Percentiles rank a stretch among this genome's conserved stretches.
phyloP scores from a whole-genome alignment of 495 filamentous ascomycete species.

The Extremus antarcticus region DNA sequence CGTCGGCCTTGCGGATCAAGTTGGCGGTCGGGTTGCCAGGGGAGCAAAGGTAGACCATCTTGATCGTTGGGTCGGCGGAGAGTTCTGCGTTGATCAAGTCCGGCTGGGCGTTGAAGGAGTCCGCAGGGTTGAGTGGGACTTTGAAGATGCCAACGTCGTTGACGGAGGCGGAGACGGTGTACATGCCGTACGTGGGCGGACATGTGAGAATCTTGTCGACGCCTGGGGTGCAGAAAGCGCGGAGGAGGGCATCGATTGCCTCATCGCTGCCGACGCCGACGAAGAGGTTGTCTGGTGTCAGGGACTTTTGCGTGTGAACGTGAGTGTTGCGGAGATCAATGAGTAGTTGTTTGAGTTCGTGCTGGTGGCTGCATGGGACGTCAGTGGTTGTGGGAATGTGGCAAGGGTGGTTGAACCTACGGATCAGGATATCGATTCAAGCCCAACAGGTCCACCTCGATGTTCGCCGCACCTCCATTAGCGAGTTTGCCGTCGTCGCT shows the following conservation, averaged over 20 bases:
- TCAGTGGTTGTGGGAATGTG: conserved; percentile 2
- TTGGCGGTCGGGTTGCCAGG: conserved; percentile 88
- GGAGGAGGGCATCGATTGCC: conserved; percentile 84
- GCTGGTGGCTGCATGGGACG: conserved; percentile 54
- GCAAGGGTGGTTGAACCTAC: conserved; percentile 33
- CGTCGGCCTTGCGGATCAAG: conserved; percentile 63
- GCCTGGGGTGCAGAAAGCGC: conserved; percentile 83
- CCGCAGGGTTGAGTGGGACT: conserved; percentile 56
- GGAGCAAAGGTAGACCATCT: conserved; percentile 82
- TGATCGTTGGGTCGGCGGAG: conserved; percentile 56
- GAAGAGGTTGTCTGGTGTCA: conserved; percentile 76
- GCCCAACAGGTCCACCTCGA: conserved; percentile 57
- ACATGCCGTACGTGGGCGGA: conserved; percentile 98
- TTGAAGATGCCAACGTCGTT: conserved; percentile 84
- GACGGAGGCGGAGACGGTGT: conserved; percentile 80
- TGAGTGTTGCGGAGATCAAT: conserved; percentile 83
- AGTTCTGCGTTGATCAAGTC: conserved; percentile 55
- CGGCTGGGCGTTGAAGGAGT: conserved; percentile 59
- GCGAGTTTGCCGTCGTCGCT: conserved; percentile 38
- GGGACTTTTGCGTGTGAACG: conserved; percentile 59
- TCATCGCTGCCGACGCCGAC: conserved; percentile 94
- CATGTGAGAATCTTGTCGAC: conserved; percentile 84
- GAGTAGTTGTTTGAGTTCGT: conserved; percentile 70
- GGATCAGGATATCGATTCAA: conserved; percentile 95
- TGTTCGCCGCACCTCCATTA: conserved; percentile 26